A percentile compares a stretch with the other conserved stretches of the same genome.
Conservation (phyloP, 768 basidiomycete genomes). For the Amanita rimosa region DNA sequence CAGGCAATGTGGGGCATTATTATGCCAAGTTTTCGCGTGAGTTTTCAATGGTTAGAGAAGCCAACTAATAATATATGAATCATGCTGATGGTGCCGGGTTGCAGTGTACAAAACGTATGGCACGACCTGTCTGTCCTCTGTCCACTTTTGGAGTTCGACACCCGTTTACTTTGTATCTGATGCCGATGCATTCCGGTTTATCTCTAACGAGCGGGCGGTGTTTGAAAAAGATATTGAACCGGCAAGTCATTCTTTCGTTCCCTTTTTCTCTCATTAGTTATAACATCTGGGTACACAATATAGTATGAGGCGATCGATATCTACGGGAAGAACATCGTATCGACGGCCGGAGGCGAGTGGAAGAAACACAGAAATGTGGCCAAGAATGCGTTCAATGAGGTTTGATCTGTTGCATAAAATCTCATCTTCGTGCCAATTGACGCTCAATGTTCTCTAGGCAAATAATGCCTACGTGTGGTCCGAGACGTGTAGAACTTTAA, state of each 20-base stretch:
- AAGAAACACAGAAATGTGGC: constrained; percentile 31
- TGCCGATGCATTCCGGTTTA: constrained; percentile 25
- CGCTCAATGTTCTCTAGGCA: constrained; percentile 21
- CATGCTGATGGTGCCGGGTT: too few species aligned
- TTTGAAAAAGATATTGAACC: constrained; percentile 30
- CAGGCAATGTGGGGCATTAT: constrained; percentile 20
- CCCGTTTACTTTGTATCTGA: constrained; percentile 32
- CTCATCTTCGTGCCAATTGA: constrained; percentile 7
- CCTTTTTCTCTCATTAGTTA: not conserved
- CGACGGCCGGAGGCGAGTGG: constrained; percentile 33
- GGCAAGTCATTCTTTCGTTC: constrained; percentile 13
- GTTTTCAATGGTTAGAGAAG: constrained; percentile 9
- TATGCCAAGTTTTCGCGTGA: constrained; percentile 24
- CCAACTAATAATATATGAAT: not conserved
- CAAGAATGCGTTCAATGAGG: constrained; percentile 42
- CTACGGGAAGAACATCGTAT: constrained; percentile 34
- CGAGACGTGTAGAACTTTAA: constrained; percentile 25
- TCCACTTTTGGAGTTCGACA: constrained; percentile 18
- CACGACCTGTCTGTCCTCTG: constrained; percentile 27
- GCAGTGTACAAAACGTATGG: constrained; percentile 29
- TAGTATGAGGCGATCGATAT: constrained; percentile 32
- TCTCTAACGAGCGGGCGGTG: constrained; percentile 19
- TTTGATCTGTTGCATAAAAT: constrained; percentile 5
- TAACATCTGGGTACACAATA: not conserved
- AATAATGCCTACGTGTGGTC: constrained; percentile 39